Percentiles rank a stretch among this genome's conserved stretches.
Conservation (phyloP, 140 eudicot genomes). For the Anethum foeniculum region DNA sequence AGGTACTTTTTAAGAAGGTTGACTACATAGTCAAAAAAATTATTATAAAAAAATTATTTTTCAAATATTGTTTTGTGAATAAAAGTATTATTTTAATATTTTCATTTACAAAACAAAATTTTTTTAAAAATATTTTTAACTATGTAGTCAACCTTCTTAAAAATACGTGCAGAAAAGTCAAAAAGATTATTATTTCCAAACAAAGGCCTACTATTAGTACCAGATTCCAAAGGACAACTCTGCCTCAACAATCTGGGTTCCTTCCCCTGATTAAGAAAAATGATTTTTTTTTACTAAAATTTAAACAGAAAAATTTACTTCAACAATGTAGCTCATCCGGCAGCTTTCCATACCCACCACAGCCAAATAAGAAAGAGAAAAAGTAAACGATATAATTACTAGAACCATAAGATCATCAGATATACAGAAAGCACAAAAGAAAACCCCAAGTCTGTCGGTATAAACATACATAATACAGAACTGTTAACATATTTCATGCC, state of each 20-base stretch:
- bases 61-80: too few species aligned
- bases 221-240: background rate
- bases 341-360: background rate
- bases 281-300: background rate
- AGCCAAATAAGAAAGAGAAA: background rate
- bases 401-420: background rate
- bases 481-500: background rate
- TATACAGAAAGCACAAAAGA: background rate
- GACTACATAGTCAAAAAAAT: too few species aligned
- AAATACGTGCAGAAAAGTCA: too few species aligned
- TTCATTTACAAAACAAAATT: too few species aligned
- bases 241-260: background rate
- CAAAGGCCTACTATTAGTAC: too few species aligned
- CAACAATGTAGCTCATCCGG: background rate
- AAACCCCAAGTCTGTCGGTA: background rate
- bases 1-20: too few species aligned
- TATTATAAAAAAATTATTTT: too few species aligned
- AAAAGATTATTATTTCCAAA: too few species aligned
- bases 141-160: too few species aligned
- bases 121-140: too few species aligned
- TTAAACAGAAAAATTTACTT: background rate
- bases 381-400: background rate
- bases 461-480: background rate
- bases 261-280: background rate
- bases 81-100: too few species aligned